phyloP scores from a whole-genome alignment of 2,329 filamentous ascomycete species.

The Colletotrichum sp. region DNA sequence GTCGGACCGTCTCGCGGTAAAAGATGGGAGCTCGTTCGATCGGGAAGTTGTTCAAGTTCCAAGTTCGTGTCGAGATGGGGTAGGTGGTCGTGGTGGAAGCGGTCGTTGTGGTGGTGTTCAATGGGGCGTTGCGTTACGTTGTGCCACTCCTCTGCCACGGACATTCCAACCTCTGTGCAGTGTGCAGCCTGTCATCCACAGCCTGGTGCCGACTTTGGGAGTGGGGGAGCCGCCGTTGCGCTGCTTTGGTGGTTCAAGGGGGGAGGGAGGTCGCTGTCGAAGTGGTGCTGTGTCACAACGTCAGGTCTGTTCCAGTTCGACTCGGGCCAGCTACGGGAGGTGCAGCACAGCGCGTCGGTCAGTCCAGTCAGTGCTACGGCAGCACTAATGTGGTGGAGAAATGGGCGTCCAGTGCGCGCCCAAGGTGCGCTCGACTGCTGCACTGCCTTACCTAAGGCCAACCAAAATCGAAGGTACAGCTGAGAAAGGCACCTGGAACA shows the following conservation, averaged over 20 bases:
- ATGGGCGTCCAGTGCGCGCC: not conserved
- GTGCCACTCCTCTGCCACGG: not conserved
- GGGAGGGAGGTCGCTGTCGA: not conserved
- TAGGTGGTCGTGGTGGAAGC: not conserved
- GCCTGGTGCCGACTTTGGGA: slow-evolving; percentile 6
- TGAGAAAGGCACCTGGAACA: not conserved
- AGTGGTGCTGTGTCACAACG: not conserved
- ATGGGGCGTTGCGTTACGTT: not conserved
- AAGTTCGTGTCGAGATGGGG: not conserved
- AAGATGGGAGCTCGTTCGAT: not conserved
- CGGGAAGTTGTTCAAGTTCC: not conserved
- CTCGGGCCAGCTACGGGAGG: not conserved
- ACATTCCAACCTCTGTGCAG: not conserved
- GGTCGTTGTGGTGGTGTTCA: not conserved
- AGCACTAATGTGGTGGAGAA: not conserved
- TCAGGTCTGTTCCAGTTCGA: not conserved
- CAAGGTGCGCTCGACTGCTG: not conserved
- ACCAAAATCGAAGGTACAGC: not conserved
- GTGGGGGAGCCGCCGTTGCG: not conserved
- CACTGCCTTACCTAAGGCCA: not conserved
- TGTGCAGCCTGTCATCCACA: not conserved
- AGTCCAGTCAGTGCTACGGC: not conserved
- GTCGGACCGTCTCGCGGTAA: not conserved
- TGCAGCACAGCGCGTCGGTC: not conserved
- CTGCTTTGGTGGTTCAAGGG: not conserved